Base-by-base conservation (phyloP, 2,329 filamentous ascomycete genomes). In the Colletotrichum truncatum region DNA sequence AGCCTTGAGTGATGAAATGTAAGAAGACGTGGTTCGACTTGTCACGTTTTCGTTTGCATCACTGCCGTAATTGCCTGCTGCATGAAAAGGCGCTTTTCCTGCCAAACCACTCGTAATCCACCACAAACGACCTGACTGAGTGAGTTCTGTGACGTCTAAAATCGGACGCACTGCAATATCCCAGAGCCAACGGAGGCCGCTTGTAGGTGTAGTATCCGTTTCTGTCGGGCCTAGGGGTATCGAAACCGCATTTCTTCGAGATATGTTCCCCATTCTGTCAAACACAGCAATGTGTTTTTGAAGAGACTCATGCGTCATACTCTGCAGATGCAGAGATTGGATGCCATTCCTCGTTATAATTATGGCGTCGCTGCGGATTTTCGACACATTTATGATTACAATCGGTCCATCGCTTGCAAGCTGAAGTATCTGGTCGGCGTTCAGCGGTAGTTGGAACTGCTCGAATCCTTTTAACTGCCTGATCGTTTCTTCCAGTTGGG, bases 171-270 rank as follows among this genome's bases (percentile, higher is more conserved):
- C 48, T 3, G 30, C 48, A 14, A 52, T 14, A 2, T 52, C 48
- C 32, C 14, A 38, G 14, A 38, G 3, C 32, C 48, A 52, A 1
- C 4, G 10, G 21, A 52, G 1, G 3, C 14, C 8, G 2, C 16
- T 0, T 7, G 25, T 4, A 0, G 48, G 23, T 11, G 4, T n/a
- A 11, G n/a, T 23, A 5, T 36, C 23, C 4, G 8, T 5, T 1
- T 36, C 23, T 7, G 8, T 5, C 1, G 32, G 25, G 18, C 4
- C 4, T 23, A 1, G 23, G 0, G 21, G 1, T 28, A n/a, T 36
- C 18, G 16, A 6, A 2, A 52, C 21, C 18, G 18, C 32, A 7
- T 52, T 25, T 21, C 48, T 36, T 2, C 48, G 8, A 5, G 21
- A 4, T 16, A 12, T 23, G 32, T 52, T 52, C 30, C 48, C 21